A percentile compares a stretch with the other conserved stretches of the same genome.
Conservation (phyloP, 306 rosid genomes). For the Pueraria montana region DNA sequence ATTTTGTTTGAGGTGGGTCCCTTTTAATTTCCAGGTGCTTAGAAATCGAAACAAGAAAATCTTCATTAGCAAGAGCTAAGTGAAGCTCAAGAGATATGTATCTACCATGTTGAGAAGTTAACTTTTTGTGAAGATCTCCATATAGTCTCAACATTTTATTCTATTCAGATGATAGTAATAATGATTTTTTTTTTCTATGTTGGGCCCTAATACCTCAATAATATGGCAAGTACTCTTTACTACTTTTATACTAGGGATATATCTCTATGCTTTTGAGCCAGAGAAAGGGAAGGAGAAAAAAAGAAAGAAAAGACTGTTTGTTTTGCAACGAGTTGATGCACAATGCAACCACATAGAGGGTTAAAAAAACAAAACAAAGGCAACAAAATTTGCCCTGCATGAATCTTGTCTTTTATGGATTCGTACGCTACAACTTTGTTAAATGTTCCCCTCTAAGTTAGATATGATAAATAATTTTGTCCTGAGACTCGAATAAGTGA, state of each 20-base stretch:
- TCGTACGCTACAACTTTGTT: constrained; percentile 42
- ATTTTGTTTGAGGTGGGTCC: no score
- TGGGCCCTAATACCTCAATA: no score
- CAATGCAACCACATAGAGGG: background rate
- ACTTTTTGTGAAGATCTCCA: no score
- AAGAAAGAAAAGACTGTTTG: no score
- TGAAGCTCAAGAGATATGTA: background rate
- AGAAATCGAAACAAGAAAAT: background rate
- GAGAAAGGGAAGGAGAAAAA: background rate
- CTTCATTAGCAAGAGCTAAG: background rate
- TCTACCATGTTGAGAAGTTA: no score
- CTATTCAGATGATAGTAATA: no score
- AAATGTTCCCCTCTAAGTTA: constrained; percentile 35
- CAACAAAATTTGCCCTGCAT: background rate
- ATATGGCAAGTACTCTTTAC: no score
- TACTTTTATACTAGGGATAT: no score
- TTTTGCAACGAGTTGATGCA: no score
- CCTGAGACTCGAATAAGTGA: constrained; percentile 30
- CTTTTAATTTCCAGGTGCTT: background rate
- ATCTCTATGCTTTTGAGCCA: no score
- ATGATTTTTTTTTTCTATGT: no score
- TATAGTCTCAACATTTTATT: no score
- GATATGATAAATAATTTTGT: constrained; percentile 30
- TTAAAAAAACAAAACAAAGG: constrained; percentile 11
- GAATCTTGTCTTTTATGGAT: constrained; percentile 48